phyloP scores from a whole-genome alignment of 257 asterid genomes.

The Penstemon barbatus region DNA sequence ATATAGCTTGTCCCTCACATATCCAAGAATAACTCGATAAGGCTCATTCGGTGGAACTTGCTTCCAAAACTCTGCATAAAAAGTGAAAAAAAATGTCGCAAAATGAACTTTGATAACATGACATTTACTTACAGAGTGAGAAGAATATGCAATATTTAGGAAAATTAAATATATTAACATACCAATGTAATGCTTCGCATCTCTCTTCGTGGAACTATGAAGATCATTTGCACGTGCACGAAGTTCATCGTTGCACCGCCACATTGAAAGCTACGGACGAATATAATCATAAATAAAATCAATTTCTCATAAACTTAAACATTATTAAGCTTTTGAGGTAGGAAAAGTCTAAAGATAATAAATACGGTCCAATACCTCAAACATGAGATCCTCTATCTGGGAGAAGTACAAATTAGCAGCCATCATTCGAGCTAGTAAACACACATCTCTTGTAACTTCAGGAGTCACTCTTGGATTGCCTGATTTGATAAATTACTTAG shows the following conservation, averaged over 20 bases:
- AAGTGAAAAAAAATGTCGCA: slow-evolving; percentile 17
- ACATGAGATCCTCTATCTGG: slow-evolving; percentile 97
- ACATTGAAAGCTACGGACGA: slow-evolving; percentile 77
- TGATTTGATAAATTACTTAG: slow-evolving; percentile 19
- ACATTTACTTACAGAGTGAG: background rate
- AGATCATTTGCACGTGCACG: slow-evolving; percentile 70
- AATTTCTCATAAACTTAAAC: background rate
- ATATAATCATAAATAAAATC: background rate
- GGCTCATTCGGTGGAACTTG: slow-evolving; percentile 86
- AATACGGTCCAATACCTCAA: slow-evolving; percentile 46
- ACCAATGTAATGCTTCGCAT: slow-evolving; percentile 87
- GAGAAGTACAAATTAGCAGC: slow-evolving; percentile 92
- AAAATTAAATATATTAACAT: slow-evolving; percentile 5
- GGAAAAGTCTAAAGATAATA: background rate
- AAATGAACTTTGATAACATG: no score
- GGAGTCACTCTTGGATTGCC: slow-evolving; percentile 98
- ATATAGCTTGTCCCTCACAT: slow-evolving; percentile 87
- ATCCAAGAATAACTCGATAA: slow-evolving; percentile 89
- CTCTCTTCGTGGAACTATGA: slow-evolving; percentile 70
- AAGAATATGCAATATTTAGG: background rate
- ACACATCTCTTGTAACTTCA: slow-evolving; percentile 94
- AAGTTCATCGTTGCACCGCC: slow-evolving; percentile 97
- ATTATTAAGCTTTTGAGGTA: background rate
- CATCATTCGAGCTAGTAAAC: slow-evolving; percentile 94
- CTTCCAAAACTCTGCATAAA: slow-evolving; percentile 83